phyloP scores from a whole-genome alignment of 345 rosid species.

The Aethionema arabicum region DNA sequence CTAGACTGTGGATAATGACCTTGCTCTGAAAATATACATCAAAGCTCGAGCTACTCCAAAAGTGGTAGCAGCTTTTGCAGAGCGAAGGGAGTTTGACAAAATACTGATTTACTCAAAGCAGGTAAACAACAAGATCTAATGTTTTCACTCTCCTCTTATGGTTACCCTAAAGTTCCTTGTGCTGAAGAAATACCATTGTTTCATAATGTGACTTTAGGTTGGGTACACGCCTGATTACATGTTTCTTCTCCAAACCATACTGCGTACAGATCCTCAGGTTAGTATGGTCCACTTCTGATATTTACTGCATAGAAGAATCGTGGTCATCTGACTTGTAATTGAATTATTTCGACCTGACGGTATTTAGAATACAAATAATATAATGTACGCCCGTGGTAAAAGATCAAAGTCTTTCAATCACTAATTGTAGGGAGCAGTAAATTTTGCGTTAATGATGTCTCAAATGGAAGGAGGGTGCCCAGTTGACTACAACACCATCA shows the following conservation, averaged over 20 bases:
- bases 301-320: constrained; percentile 6
- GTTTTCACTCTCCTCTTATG: background rate
- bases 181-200: constrained; percentile 17
- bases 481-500: constrained; percentile 89
- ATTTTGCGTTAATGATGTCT: constrained; percentile 99
- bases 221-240: constrained; percentile 96
- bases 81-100: constrained; percentile 98
- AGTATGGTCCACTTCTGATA: constrained; percentile 19
- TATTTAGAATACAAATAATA: constrained; percentile 1
- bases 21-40: constrained; percentile 92
- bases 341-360: constrained; percentile 14
- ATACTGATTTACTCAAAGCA: constrained; percentile 96
- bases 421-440: constrained; percentile 82
- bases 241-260: constrained; percentile 98
- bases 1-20: constrained; percentile 99
- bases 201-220: constrained; percentile 57
- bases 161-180: constrained; percentile 15
- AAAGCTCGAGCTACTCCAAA: constrained; percentile 99
- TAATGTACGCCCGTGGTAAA: background rate
- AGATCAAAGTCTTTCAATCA: constrained; percentile 8
- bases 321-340: constrained; percentile 13
- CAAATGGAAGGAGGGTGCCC: constrained; percentile 99
- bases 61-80: constrained; percentile 99
- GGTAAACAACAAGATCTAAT: constrained; percentile 41
- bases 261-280: constrained; percentile 98